A percentile compares a stretch with the other conserved stretches of the same genome.
Conservation (phyloP, 2,329 filamentous ascomycete species). For the Clarireedia homoeocarpa region DNA sequence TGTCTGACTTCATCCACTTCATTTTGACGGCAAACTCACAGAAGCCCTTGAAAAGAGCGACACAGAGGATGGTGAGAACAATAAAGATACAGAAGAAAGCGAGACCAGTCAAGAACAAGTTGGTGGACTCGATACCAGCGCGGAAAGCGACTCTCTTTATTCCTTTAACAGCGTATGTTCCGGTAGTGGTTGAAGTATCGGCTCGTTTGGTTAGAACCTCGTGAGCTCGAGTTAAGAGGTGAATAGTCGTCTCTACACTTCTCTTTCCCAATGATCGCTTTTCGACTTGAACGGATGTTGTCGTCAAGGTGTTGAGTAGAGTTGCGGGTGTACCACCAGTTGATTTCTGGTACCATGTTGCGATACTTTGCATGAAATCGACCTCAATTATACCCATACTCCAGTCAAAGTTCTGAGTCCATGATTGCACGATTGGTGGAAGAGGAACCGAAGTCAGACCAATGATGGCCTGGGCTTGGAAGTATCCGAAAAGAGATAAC, state of each 20-base stretch:
- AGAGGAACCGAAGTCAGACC: constrained; percentile 75
- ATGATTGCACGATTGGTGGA: constrained; percentile 81
- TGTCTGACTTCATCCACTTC: constrained; percentile 73
- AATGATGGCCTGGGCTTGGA: constrained; percentile 88
- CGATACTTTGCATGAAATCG: constrained; percentile 78
- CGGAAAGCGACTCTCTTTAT: constrained; percentile 86
- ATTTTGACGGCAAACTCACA: constrained; percentile 70
- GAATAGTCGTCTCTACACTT: constrained; percentile 32
- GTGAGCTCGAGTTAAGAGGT: constrained; percentile 27
- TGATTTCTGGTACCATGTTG: constrained; percentile 91
- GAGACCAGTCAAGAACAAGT: constrained; percentile 87
- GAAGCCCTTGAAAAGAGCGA: constrained; percentile 71
- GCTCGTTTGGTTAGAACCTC: constrained; percentile 43
- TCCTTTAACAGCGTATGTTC: constrained; percentile 61
- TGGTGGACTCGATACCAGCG: constrained; percentile 77
- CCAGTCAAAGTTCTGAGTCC: constrained; percentile 98
- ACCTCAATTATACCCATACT: constrained; percentile 92
- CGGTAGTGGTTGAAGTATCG: constrained; percentile 44
- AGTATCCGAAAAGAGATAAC: constrained; percentile 88
- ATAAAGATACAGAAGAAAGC: constrained; percentile 85
- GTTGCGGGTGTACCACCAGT: constrained; percentile 81
- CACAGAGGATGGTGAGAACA: constrained; percentile 61
- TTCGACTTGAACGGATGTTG: constrained; percentile 72
- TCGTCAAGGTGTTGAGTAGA: constrained; percentile 65
- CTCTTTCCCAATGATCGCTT: constrained; percentile 50